These are phyloP conservation scores for Backusella morwellensis DNA, from an alignment of 192 early-diverging fungal species.

Conservation along the genomic window DNA sequence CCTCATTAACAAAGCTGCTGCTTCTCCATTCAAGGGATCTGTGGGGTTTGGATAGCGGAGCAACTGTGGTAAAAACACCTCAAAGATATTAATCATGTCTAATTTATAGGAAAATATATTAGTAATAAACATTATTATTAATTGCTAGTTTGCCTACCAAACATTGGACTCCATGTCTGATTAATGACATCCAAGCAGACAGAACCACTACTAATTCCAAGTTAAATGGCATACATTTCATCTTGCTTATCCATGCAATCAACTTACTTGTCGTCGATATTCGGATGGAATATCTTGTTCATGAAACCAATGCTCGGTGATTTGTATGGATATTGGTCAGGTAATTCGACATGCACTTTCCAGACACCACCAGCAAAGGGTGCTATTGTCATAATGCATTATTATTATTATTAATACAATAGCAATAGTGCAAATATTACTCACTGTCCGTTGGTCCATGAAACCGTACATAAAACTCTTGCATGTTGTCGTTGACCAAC, in stretches of 20 bases:
- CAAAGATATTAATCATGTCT: constrained; percentile 99
- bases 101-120: neutral
- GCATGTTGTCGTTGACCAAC: constrained; percentile 98
- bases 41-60: constrained; percentile 98
- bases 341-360: constrained; percentile 98
- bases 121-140: neutral
- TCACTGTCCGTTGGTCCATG: constrained; percentile 93
- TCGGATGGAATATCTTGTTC: constrained; percentile 99
- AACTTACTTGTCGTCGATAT: constrained; percentile 93
- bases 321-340: constrained; percentile 99
- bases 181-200: constrained; percentile 99
- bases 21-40: constrained; percentile 98
- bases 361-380: constrained; percentile 93
- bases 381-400: constrained; percentile 49
- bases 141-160: constrained; percentile 56
- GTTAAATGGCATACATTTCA: no score
- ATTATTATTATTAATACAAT: neutral
- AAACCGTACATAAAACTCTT: constrained; percentile 96
- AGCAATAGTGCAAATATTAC: constrained; percentile 14
- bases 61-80: constrained; percentile 96
- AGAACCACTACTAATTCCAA: constrained; percentile 79
- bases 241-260: no score
- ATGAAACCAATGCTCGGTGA: constrained; percentile 98
- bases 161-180: constrained; percentile 99
- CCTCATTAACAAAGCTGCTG: constrained; percentile 95